Base-by-base conservation (phyloP, 805 yeast species). In the Sugiyamaella boreocaroliniensis region DNA sequence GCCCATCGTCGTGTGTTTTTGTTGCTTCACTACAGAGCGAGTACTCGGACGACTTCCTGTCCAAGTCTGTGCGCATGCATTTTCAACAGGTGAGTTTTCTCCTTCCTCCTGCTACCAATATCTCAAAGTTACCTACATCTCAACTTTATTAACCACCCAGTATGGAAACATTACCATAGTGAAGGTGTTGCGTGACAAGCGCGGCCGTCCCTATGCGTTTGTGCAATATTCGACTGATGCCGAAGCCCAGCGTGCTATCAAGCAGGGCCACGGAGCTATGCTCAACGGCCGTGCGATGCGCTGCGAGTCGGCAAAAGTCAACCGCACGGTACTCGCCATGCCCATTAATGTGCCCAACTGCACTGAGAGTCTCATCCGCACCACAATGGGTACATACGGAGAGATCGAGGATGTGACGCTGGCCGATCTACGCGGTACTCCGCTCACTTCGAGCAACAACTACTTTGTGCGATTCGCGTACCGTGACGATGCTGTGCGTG, bases 241-340 rank as follows among this genome's bases (percentile, higher is more conserved):
- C 8, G 92, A 85, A 58, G 89, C 95, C 4, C 74, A 76, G 55
- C 64, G 58, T 4, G 97, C 96, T 0, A 76, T 89, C 50, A 68
- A 65, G 16, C 74, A 75, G 55, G 95, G 89, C 10, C 92, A 86
- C 61, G 82, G 83, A 52, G 75, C 88, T 5, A 66, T 73, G 6
- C 68, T 89, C 47, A 81, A 86, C 64, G 95, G 89, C 12, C 76
- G 96, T 65, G 73, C 80, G 2, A 79, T 92, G 44, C 77, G 97
- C 52, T 87, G 96, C 69, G 97, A 92, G 69, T 83, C 83, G 16
- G 98, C 98, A 0, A 83, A 86, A 62, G 96, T 90, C 45, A 92
- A 90, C 68, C 76, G 97, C 58, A 90, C 97, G 12, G 71, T 92
- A 43, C 86, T 80, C 64, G 66, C 89, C 45, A 68, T 81, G 11